Conservation (phyloP, 2,329 filamentous ascomycete genomes). For the Amauroascus verrucosus region DNA sequence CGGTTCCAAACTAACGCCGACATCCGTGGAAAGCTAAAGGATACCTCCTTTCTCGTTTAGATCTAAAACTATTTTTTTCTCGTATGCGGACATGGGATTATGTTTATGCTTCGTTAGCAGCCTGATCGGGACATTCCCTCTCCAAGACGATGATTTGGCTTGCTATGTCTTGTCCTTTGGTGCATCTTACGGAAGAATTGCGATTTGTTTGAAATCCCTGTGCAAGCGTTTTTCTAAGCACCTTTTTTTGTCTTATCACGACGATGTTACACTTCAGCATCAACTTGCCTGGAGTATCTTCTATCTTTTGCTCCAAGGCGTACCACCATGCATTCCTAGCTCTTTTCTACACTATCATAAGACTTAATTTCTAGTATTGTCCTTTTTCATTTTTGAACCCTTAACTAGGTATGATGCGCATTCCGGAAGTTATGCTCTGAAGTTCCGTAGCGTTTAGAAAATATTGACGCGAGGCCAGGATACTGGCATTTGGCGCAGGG, state of each 20-base stretch:
- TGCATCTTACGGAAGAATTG: neutral
- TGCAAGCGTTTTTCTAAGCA: neutral
- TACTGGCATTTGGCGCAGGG: too few relatives aligned
- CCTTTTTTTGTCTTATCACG: neutral
- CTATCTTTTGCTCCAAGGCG: neutral
- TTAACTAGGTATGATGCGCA: neutral
- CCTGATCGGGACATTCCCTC: neutral
- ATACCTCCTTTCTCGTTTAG: too few relatives aligned
- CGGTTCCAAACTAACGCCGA: neutral
- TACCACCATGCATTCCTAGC: neutral
- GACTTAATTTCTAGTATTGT: neutral
- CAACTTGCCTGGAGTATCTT: neutral
- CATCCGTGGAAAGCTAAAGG: neutral
- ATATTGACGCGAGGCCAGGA: neutral
- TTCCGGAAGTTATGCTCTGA: neutral
- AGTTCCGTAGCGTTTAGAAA: neutral
- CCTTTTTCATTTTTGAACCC: neutral
- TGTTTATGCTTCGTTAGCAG: neutral
- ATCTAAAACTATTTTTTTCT: neutral
- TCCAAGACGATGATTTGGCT: neutral
- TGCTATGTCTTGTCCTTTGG: neutral
- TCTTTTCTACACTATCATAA: neutral
- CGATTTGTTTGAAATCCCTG: neutral
- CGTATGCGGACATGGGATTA: neutral
- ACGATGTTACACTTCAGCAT: neutral